Evolutionary conservation across 768 basidiomycete genomes (phyloP).

Genomic region (Leucocoprinus birnbaumii): DNA sequence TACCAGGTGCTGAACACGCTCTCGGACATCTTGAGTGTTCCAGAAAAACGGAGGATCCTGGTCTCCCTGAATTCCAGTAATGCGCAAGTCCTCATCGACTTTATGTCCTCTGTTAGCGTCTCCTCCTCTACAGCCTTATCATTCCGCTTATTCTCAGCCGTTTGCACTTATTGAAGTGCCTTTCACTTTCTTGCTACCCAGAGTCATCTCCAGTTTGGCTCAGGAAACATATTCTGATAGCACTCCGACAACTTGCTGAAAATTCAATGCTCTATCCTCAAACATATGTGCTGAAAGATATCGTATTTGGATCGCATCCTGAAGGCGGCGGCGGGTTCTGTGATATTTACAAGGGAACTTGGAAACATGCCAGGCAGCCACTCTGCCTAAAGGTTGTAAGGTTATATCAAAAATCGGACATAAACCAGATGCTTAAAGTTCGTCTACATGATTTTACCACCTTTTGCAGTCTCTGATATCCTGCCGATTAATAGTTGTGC

Average conservation of each 20-base stretch:
- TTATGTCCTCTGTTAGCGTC: neutral
- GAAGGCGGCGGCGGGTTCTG: neutral
- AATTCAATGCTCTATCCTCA: neutral
- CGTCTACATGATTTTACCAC: no score
- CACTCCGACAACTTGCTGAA: no score
- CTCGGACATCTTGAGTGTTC: neutral
- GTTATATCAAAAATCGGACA: neutral
- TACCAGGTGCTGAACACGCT: no score
- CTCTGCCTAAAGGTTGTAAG: conserved; percentile 4
- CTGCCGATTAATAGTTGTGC: no score
- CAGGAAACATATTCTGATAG: neutral
- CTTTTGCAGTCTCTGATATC: no score
- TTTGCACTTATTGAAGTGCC: neutral
- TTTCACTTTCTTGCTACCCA: no score
- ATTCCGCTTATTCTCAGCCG: neutral
- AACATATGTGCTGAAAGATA: neutral
- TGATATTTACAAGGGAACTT: neutral
- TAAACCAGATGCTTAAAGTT: neutral
- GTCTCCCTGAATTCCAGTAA: neutral
- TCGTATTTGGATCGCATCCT: neutral
- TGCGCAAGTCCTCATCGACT: neutral
- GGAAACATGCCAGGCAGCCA: neutral
- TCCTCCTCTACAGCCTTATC: neutral
- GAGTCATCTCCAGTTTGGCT: neutral
- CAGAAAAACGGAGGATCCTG: neutral